A percentile compares a stretch with the other conserved stretches of the same genome.
These are phyloP conservation scores for Rhizophagus prolifer DNA, from an alignment of 192 early-diverging fungal genomes.

Conservation along the genomic window DNA sequence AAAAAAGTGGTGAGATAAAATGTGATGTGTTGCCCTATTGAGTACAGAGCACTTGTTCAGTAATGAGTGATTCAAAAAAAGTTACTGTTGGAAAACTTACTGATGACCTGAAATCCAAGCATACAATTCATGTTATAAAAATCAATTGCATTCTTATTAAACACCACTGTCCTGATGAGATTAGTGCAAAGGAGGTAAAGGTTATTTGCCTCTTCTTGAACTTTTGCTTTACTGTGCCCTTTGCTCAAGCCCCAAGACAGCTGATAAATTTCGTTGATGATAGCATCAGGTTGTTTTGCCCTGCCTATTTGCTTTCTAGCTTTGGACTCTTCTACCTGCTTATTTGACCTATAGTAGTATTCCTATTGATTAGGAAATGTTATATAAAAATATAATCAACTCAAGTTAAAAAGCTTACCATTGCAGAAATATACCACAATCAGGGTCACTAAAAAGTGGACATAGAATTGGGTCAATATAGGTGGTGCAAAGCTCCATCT, in stretches of 20 bases:
- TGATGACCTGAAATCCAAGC: constrained; percentile 16
- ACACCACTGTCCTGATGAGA: too few relatives aligned
- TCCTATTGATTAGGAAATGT: constrained; percentile 21
- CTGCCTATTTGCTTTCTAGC: not conserved
- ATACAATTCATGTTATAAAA: constrained; percentile 22
- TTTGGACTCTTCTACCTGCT: not conserved
- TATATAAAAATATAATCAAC: constrained; percentile 31
- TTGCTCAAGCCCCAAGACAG: not conserved
- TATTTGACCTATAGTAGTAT: constrained; percentile 19
- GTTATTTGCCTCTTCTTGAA: constrained; percentile 17
- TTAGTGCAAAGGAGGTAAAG: too few relatives aligned
- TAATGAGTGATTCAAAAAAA: constrained; percentile 16
- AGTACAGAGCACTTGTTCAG: not conserved
- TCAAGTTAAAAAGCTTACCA: constrained; percentile 25
- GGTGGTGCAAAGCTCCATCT: constrained; percentile 28
- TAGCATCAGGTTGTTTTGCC: too few relatives aligned
- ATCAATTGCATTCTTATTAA: too few relatives aligned
- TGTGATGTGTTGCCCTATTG: constrained; percentile 5
- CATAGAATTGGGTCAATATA: constrained; percentile 30
- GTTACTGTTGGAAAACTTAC: constrained; percentile 12
- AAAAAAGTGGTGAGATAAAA: constrained; percentile 18
- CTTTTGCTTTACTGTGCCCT: constrained; percentile 24
- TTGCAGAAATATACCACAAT: constrained; percentile 26
- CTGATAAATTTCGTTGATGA: too few relatives aligned
- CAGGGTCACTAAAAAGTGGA: constrained; percentile 28